A percentile compares a stretch with the other conserved stretches of the same genome.
These are phyloP conservation scores for Grigorovia transvaalensis DNA, from an alignment of 805 yeast genomes.

Conservation along the genomic window DNA sequence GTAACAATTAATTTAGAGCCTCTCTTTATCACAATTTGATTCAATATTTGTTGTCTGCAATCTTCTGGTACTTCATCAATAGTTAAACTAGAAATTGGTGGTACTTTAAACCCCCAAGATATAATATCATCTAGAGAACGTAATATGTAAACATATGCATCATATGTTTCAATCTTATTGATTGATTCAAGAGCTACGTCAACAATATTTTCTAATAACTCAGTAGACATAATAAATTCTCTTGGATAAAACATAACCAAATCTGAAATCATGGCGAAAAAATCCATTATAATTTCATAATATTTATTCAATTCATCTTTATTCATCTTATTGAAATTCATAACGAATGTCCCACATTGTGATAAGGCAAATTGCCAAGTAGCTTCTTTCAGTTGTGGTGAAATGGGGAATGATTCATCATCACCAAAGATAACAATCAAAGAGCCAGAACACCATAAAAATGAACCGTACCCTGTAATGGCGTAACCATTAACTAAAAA, in stretches of 20 bases:
- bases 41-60: slow-evolving; percentile 40
- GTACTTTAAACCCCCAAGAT: slow-evolving; percentile 73
- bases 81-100: slow-evolving; percentile 63
- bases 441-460: slow-evolving; percentile 82
- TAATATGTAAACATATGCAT: slow-evolving; percentile 57
- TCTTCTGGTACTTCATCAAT: slow-evolving; percentile 43
- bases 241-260: slow-evolving; percentile 58
- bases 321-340: slow-evolving; percentile 27
- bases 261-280: slow-evolving; percentile 70
- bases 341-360: slow-evolving; percentile 52
- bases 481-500: slow-evolving; percentile 62
- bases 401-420: slow-evolving; percentile 32
- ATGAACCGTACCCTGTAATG: slow-evolving; percentile 64
- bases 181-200: slow-evolving; percentile 44
- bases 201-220: slow-evolving; percentile 41
- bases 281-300: slow-evolving; percentile 72
- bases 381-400: slow-evolving; percentile 39
- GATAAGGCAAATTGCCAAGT: slow-evolving; percentile 67
- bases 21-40: slow-evolving; percentile 36
- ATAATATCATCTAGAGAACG: slow-evolving; percentile 74
- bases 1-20: slow-evolving; percentile 47
- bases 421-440: slow-evolving; percentile 62
- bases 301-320: slow-evolving; percentile 14
- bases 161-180: slow-evolving; percentile 53
- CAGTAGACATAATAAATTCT: slow-evolving; percentile 26